Evolutionary conservation across 1,284 basidiomycete genomes (phyloP).

Genomic region (Trichosporon coremiiforme): DNA sequence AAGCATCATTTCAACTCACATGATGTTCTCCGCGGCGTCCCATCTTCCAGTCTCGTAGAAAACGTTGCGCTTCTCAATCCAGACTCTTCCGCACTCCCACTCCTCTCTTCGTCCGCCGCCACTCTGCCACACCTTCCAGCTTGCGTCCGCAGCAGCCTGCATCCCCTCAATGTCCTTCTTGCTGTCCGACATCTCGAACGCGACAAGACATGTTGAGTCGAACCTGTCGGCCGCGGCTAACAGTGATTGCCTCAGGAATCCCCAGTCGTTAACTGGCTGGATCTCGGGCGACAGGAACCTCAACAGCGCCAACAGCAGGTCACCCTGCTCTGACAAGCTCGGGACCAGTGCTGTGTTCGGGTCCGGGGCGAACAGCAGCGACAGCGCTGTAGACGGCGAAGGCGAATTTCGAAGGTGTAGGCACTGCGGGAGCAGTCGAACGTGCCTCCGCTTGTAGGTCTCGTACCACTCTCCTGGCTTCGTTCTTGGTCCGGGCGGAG

Average conservation of each 20-base stretch:
- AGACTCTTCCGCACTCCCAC: slow-evolving; percentile 88
- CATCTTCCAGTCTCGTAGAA: slow-evolving; percentile 82
- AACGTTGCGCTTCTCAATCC: slow-evolving; percentile 92
- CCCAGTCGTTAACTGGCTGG: slow-evolving; percentile 70
- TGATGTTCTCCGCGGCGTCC: slow-evolving; percentile 79
- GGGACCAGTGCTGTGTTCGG: slow-evolving; percentile 38
- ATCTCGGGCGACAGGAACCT: slow-evolving; percentile 66
- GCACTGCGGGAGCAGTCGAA: slow-evolving; percentile 44
- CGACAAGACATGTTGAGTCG: slow-evolving; percentile 76
- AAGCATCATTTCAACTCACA: slow-evolving; percentile 61
- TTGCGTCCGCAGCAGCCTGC: slow-evolving; percentile 73
- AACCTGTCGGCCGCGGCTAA: slow-evolving; percentile 80
- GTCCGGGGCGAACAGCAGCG: slow-evolving; percentile 62
- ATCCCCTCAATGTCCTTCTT: slow-evolving; percentile 70
- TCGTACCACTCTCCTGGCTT: slow-evolving; percentile 43
- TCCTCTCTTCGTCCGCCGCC: slow-evolving; percentile 59
- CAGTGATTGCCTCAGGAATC: slow-evolving; percentile 66
- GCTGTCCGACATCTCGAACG: slow-evolving; percentile 80
- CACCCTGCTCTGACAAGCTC: slow-evolving; percentile 40
- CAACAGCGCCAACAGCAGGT: slow-evolving; percentile 42
- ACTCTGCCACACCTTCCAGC: slow-evolving; percentile 74
- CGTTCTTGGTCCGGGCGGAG: slow-evolving; percentile 25
- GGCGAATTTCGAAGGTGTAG: slow-evolving; percentile 58
- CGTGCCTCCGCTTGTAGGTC: slow-evolving; percentile 50
- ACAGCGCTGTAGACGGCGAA: slow-evolving; percentile 62